These are phyloP conservation scores for Xerocomellus dryophilus DNA, from an alignment of 768 basidiomycete genomes.

Conservation along the genomic window DNA sequence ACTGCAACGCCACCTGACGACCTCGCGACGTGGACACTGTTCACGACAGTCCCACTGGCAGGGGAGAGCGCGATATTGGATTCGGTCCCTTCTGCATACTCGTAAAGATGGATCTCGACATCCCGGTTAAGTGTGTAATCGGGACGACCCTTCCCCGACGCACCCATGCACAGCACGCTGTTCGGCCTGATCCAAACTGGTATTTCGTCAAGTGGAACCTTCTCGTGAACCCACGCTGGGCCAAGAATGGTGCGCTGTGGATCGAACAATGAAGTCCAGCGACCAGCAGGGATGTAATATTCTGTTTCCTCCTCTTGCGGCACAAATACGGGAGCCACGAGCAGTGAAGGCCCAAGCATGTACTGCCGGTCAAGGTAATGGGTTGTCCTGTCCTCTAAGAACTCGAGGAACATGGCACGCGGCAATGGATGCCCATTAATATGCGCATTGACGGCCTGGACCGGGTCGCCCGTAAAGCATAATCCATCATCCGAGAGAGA, in stretches of 20 bases:
- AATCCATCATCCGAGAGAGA: neutral
- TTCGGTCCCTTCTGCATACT: slow-evolving; percentile 42
- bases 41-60: neutral
- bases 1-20: slow-evolving; percentile 9
- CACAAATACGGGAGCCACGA: slow-evolving; percentile 62
- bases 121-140: slow-evolving; percentile 36
- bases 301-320: slow-evolving; percentile 51
- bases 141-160: slow-evolving; percentile 48
- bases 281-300: slow-evolving; percentile 59
- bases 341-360: slow-evolving; percentile 55
- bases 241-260: slow-evolving; percentile 52
- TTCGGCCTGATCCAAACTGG: slow-evolving; percentile 66
- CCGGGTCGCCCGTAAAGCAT: neutral
- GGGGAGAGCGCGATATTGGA: slow-evolving; percentile 18
- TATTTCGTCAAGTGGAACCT: slow-evolving; percentile 60
- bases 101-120: slow-evolving; percentile 54
- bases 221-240: slow-evolving; percentile 59
- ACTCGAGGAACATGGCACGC: slow-evolving; percentile 68
- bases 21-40: slow-evolving; percentile 12
- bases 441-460: slow-evolving; percentile 51
- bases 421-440: slow-evolving; percentile 53
- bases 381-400: slow-evolving; percentile 54
- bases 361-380: slow-evolving; percentile 61
- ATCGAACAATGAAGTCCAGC: slow-evolving; percentile 61
- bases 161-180: slow-evolving; percentile 41